A percentile compares a stretch with the other conserved stretches of the same genome.
Evolutionary conservation across 768 basidiomycete species (phyloP).

Genomic region (Plicaturopsis crispa): DNA sequence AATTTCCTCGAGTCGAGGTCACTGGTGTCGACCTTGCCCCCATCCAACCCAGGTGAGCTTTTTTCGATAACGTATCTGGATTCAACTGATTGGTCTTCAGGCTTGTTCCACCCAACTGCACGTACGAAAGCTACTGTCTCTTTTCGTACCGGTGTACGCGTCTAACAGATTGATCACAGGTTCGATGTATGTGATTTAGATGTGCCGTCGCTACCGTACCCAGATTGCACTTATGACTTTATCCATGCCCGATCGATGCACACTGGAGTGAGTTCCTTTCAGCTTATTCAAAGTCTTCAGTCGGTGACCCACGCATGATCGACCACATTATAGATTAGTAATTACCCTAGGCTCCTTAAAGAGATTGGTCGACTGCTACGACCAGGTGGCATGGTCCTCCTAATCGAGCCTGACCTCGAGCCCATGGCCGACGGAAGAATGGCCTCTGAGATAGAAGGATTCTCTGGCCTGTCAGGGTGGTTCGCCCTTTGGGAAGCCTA

Average conservation of each 20-base stretch:
- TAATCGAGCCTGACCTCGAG: constrained; percentile 54
- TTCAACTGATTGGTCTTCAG: constrained; percentile 22
- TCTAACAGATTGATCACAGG: constrained; percentile 21
- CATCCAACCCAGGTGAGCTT: constrained; percentile 56
- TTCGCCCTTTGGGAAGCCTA: constrained; percentile 58
- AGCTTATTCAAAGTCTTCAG: constrained; percentile 2
- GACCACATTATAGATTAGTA: constrained; percentile 38
- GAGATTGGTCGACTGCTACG: constrained; percentile 62
- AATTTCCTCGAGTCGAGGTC: constrained; percentile 60
- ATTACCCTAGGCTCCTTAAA: constrained; percentile 52
- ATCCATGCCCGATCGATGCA: constrained; percentile 67
- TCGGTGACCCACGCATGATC: constrained; percentile 7
- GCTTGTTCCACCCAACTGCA: constrained; percentile 64
- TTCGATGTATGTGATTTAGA: constrained; percentile 70
- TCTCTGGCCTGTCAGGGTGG: constrained; percentile 48
- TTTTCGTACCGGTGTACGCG: not conserved
- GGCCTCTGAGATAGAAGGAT: constrained; percentile 25
- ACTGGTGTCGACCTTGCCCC: constrained; percentile 68
- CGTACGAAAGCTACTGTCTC: constrained; percentile 35
- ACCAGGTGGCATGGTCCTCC: constrained; percentile 61
- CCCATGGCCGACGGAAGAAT: constrained; percentile 41
- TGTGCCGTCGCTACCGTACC: constrained; percentile 52
- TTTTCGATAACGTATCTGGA: not conserved
- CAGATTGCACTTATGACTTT: constrained; percentile 55
- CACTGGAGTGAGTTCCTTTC: constrained; percentile 42